A percentile compares a stretch with the other conserved stretches of the same genome.
These are phyloP conservation scores for Friedmanniomyces endolithicus DNA, from an alignment of 495 filamentous ascomycete species.

Conservation along the genomic window DNA sequence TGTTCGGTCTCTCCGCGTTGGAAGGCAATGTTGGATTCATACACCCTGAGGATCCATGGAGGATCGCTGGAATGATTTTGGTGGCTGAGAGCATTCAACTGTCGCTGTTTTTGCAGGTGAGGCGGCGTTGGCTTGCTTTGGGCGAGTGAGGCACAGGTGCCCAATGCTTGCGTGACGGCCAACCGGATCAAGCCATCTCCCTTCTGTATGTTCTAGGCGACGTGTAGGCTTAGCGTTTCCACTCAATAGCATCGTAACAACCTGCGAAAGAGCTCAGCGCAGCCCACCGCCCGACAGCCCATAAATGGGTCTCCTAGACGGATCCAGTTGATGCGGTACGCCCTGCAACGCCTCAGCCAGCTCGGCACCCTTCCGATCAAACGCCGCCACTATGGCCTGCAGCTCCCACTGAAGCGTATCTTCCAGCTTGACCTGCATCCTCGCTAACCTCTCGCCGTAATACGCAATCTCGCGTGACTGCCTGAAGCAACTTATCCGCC, in stretches of 20 bases:
- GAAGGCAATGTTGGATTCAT: slow-evolving; percentile 10
- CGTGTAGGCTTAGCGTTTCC: too few relatives aligned
- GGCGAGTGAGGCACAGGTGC: neutral
- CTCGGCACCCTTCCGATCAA: slow-evolving; percentile 4
- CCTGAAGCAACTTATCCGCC: neutral
- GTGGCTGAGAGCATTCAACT: neutral
- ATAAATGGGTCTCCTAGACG: neutral
- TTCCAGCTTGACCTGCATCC: slow-evolving; percentile 6
- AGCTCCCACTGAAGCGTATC: slow-evolving; percentile 15
- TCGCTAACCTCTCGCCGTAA: slow-evolving; percentile 3
- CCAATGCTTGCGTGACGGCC: neutral
- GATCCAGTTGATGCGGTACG: neutral
- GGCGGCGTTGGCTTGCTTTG: neutral
- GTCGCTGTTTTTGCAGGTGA: neutral
- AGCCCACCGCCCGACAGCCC: slow-evolving; percentile 7
- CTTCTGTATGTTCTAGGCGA: too few relatives aligned
- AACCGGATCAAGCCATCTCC: neutral
- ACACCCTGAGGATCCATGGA: neutral
- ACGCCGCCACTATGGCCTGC: slow-evolving; percentile 8
- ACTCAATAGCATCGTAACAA: too few relatives aligned
- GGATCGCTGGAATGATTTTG: neutral
- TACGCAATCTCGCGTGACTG: neutral
- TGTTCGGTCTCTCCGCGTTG: neutral
- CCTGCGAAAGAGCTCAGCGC: too few relatives aligned
- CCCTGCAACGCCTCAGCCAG: slow-evolving; percentile 5